Evolutionary conservation across 1,284 basidiomycete genomes (phyloP), one percentile per base, ranked within the genome.

Genomic region (Ganoderma multipileum): DNA sequence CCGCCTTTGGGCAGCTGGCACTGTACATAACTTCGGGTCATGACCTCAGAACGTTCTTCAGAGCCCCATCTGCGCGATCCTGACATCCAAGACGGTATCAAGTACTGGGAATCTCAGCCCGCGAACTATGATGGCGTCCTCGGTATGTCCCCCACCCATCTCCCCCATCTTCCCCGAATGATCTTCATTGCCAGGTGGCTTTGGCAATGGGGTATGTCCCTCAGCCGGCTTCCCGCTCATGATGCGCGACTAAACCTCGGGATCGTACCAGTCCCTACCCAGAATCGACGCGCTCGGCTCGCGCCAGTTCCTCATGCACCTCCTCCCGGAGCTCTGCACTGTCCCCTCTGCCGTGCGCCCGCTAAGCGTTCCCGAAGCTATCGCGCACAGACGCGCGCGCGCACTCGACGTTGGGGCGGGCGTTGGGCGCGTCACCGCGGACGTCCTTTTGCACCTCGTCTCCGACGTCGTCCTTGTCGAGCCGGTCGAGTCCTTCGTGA

Each of bases 381-480:
- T 28, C 75, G 71, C 79, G 47, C 62, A 76, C 38, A 77, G 79
- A 66, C 82, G 92, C 63, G 87, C 84, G 42, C 88, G 94, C 42
- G 95, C 93, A 0, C 86, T 98, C 18, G 97, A 98, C 75, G 94
- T 96, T 64, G 96, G 92, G 20, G 92, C 95, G 20, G 96, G 96
- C 2, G 92, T 98, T 61, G 96, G 97, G 9, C 90, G 97, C 64
- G 95, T 97, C 39, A 97, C 95, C 0, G 84, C 88, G 5, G 90
- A 93, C 70, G 93, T 95, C 14, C 88, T 98, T 12, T 86, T 98
- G 6, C 92, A 92, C 74, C 89, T 98, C 61, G 87, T 96, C 70
- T 87, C 91, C 39, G 92, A 95, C 75, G 93, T 98, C 52, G 90
- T 96, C 52, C 86, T 97, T 47, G 86, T 96, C 67, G 96, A 98